Conservation (phyloP, 2,329 filamentous ascomycete genomes). For the Penicillium italicum region DNA sequence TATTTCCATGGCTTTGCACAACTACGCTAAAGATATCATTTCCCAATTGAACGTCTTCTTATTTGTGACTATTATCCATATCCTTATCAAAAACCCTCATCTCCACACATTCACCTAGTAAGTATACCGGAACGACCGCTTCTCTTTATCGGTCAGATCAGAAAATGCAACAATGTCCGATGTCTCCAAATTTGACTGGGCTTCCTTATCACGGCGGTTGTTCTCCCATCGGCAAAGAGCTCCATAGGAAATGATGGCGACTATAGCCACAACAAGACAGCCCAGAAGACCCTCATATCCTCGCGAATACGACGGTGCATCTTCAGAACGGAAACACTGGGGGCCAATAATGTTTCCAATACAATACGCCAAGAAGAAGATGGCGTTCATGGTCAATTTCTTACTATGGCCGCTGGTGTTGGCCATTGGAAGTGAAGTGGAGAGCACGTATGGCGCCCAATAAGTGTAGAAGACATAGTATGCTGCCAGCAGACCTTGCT, state of each 20-base stretch:
- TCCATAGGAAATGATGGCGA: conserved; percentile 19
- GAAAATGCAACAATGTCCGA: conserved; percentile 17
- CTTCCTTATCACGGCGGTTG: conserved; percentile 15
- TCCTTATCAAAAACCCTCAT: background rate
- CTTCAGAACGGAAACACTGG: conserved; percentile 12
- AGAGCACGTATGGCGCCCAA: conserved; percentile 33
- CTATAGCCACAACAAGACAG: conserved; percentile 21
- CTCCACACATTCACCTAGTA: conserved; percentile 10
- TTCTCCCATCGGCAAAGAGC: conserved; percentile 23
- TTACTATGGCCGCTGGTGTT: conserved; percentile 31
- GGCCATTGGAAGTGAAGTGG: conserved; percentile 29
- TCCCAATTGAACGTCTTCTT: background rate
- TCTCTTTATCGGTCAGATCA: conserved; percentile 25
- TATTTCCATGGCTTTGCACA: background rate
- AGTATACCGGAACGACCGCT: conserved; percentile 22
- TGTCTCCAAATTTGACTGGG: conserved; percentile 1
- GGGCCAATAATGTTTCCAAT: conserved; percentile 25
- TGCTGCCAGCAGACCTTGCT: conserved; percentile 34
- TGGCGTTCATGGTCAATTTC: conserved; percentile 26
- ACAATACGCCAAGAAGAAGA: conserved; percentile 27
- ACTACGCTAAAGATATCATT: background rate
- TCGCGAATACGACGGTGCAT: conserved; percentile 21
- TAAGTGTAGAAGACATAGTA: conserved; percentile 41
- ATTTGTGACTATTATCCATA: background rate
- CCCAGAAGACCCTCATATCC: conserved; percentile 22